phyloP scores from a whole-genome alignment of 2,329 filamentous ascomycete species.

The Colletotrichum sp. region DNA sequence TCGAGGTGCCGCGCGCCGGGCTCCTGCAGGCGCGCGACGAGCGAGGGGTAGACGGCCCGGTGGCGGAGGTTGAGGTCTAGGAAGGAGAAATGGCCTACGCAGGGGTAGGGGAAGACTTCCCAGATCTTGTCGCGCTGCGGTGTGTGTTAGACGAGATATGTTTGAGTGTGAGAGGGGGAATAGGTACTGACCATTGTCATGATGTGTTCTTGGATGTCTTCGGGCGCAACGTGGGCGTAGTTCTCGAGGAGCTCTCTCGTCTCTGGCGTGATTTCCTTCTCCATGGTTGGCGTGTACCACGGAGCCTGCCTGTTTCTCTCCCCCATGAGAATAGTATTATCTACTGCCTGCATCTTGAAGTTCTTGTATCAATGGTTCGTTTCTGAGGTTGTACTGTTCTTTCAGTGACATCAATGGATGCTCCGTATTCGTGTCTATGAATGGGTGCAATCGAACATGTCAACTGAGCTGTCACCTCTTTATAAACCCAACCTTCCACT shows the following conservation, averaged over 20 bases:
- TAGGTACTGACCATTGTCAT: not conserved
- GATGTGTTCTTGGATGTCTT: slow-evolving; percentile 9
- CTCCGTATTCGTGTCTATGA: not conserved
- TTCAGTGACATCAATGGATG: not conserved
- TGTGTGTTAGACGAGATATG: not conserved
- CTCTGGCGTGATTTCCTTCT: not conserved
- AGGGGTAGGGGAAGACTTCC: slow-evolving; percentile 23
- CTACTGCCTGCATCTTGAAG: slow-evolving; percentile 2
- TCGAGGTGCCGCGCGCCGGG: slow-evolving; percentile 26
- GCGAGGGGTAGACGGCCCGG: slow-evolving; percentile 1
- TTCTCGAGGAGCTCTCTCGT: slow-evolving; percentile 17
- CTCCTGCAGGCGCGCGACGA: slow-evolving; percentile 22
- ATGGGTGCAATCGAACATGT: too few species aligned
- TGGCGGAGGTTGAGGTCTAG: slow-evolving; percentile 15
- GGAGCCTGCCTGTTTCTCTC: slow-evolving; percentile 14
- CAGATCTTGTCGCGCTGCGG: slow-evolving; percentile 15
- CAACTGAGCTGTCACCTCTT: not conserved
- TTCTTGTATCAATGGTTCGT: not conserved
- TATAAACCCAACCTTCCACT: not conserved
- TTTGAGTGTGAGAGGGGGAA: too few species aligned
- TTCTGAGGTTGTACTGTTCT: not conserved
- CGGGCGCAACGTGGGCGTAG: not conserved
- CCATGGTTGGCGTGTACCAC: slow-evolving; percentile 13
- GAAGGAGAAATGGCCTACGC: slow-evolving; percentile 21
- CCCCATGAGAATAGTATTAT: not conserved